Evolutionary conservation across 129 eudicot species (phyloP), one percentile per base, ranked within the genome.

Genomic region (Erigeron canadensis): DNA sequence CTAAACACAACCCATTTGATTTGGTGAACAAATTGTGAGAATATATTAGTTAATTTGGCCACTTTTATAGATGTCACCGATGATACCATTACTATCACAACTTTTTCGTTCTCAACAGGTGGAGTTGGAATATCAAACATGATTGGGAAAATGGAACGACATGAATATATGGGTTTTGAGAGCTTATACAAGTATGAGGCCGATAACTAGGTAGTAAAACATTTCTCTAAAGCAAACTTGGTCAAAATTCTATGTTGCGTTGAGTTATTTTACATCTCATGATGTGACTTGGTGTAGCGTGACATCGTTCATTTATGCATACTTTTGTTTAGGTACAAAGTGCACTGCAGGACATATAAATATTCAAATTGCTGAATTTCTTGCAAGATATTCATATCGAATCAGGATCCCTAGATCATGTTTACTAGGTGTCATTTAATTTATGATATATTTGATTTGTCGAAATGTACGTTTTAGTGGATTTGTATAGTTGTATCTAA

Each of bases 161-260:
- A 89, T 18, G 98, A 87, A 17, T 94, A 94, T 80, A 94, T 94
- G 98, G 98, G 96, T 55, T 94, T 94, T 28, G 98, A 94, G 78
- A 80, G 86, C 84, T 86, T 89, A 56, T 94, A 96, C 93, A 87
- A 84, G 79, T 89, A 94, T 44, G 76, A 87, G 19, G 17, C 17
- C 11, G 17, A 11, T 5, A 60, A 60, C 3, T 60, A 60, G 65
- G 6, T 60, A 15, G 6, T 60, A 15, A 60, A 60, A 23, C 5
- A 60, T 58, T 23, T 58, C 13, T 15, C 19, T 2, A 2, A 50
- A 50, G 17, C 2, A 2, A 50, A 50, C 15, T 50, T 50, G 56
- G 19, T 50, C 16, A 50, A 50, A 2, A 23, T 23, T 23, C 1
- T 23, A 23, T 23, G 34, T 23, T 23, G 34, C 2, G 34, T 1